Evolutionary conservation across 2,329 filamentous ascomycete genomes (phyloP).

Genomic region (Zarea fungicola): DNA sequence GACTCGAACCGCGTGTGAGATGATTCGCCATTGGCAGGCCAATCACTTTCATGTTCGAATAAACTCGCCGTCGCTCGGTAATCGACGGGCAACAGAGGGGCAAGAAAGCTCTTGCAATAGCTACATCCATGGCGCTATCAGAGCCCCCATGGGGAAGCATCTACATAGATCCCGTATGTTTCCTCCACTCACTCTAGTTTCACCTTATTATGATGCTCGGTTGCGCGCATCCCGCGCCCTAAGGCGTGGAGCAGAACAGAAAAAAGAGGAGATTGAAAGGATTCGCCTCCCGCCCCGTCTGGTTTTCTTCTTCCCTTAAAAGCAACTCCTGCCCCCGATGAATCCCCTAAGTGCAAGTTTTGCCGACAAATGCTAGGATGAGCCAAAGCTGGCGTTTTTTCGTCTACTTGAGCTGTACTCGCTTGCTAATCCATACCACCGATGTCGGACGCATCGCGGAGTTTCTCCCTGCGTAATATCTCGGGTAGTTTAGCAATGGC

Average conservation of each 20-base stretch:
- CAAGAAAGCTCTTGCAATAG: neutral
- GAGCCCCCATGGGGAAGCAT: slow-evolving; percentile 9
- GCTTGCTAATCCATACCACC: neutral
- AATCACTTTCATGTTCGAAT: neutral
- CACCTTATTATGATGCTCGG: neutral
- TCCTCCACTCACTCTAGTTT: neutral
- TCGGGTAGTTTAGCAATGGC: no score
- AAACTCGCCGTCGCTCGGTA: neutral
- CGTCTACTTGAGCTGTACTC: neutral
- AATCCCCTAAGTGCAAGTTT: slow-evolving; percentile 1
- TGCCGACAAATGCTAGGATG: neutral
- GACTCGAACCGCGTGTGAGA: slow-evolving; percentile 1
- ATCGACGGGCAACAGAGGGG: neutral
- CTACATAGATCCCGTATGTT: neutral
- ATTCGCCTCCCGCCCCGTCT: no score
- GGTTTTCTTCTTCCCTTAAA: neutral
- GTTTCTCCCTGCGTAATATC: no score
- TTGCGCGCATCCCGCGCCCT: no score
- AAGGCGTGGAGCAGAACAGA: no score
- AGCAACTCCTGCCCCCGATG: slow-evolving; percentile 1
- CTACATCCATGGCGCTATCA: slow-evolving; percentile 1
- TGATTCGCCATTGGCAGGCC: neutral
- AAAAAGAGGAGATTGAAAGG: no score
- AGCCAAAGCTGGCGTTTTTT: no score
- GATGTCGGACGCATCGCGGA: slow-evolving; percentile 9